phyloP scores from a whole-genome alignment of 2,329 filamentous ascomycete genomes.

The Beauveria australis region DNA sequence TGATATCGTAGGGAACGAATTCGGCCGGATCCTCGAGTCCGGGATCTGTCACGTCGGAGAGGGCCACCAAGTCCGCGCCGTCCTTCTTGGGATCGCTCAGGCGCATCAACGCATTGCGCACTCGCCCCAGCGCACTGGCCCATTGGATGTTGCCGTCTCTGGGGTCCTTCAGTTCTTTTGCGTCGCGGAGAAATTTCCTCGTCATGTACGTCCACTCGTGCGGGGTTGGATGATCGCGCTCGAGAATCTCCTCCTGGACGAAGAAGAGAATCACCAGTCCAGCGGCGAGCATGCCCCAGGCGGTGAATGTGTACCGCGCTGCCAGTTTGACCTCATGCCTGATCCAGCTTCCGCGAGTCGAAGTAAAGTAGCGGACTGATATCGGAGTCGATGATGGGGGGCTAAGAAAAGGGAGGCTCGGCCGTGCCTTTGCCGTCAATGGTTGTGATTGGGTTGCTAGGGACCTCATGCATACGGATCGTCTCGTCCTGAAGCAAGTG shows the following conservation, averaged over 20 bases:
- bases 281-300: constrained; percentile 57
- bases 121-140: constrained; percentile 54
- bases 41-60: constrained; percentile 53
- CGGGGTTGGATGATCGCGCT: constrained; percentile 71
- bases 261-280: constrained; percentile 55
- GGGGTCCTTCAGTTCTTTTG: constrained; percentile 50
- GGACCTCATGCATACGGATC: constrained; percentile 16
- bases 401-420: constrained; percentile 40
- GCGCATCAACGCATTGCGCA: constrained; percentile 51
- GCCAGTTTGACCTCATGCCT: constrained; percentile 63
- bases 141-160: constrained; percentile 53
- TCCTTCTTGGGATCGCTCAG: constrained; percentile 64
- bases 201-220: constrained; percentile 71
- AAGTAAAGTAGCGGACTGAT: constrained; percentile 67
- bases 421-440: constrained; percentile 23
- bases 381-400: constrained; percentile 41
- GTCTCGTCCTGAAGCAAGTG: background rate
- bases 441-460: constrained; percentile 22
- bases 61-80: constrained; percentile 54
- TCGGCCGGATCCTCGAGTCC: constrained; percentile 61
- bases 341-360: constrained; percentile 62
- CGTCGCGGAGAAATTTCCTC: constrained; percentile 58
- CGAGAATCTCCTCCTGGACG: constrained; percentile 64
- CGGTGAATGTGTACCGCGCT: constrained; percentile 55
- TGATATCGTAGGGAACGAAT: constrained; percentile 58